Base-by-base conservation (phyloP, 2,329 filamentous ascomycete genomes). In the Corynespora cassiicola region DNA sequence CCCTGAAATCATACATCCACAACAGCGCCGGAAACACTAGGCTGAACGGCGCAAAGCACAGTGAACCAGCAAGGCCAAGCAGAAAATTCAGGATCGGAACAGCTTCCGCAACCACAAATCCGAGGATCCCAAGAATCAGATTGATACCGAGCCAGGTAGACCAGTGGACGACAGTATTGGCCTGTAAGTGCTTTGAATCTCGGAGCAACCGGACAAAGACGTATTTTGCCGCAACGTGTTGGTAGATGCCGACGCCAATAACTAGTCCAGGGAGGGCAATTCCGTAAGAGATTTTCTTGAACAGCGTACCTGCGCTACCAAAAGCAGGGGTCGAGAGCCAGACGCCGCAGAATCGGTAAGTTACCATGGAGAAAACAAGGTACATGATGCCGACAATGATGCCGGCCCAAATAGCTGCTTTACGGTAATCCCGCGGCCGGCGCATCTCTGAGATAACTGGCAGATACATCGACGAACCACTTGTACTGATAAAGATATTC, bases 181-280 rank as follows among this genome's bases (percentile, higher is more conserved):
- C 28, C 9, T 25, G 22, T 76, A 82, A 58, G 85, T 83, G 50
- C 87, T 85, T 10, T 2, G 86, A 82, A 39, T 83, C 84, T 0
- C 83, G 81, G 36, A 88, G 80, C 32, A 87, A 71, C 44, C 87
- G 87, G 9, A 85, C 85, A 22, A 84, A 83, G 7, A 45, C 22
- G 22, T 40, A 40, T 9, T 45, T 45, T 11, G 36, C 31, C 4
- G 41, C 22, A 14, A 24, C 33, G 26, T 20, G 26, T 20, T 9
- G 23, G 39, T 30, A 10, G 7, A 39, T 3, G 30, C 34, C 12
- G 30, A 31, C 20, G 26, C 36, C n/a, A 16, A 39, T 39, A n/a
- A n/a, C n/a, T 5, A 37, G 34, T 9, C 34, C 34, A 15, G 31
- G 31, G 15, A 36, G 74, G 1, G 84, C 84, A 36, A 87, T 70